Conservation (phyloP, 2,329 filamentous ascomycete genomes). For the Colletotrichum sansevieriae region DNA sequence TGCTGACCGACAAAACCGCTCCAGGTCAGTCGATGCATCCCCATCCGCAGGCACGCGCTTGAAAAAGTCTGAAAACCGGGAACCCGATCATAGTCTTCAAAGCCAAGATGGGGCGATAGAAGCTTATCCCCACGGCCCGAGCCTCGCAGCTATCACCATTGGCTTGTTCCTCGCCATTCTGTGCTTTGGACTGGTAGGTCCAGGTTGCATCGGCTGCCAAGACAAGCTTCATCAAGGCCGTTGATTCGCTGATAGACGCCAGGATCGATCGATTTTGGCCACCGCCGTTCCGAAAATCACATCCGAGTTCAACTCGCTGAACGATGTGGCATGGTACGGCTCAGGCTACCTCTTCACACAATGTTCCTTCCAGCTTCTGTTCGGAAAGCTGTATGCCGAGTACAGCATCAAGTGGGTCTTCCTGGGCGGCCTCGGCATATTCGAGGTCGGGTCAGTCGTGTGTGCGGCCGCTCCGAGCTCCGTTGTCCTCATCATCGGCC, state of each 20-base stretch:
- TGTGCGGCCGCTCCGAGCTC: conserved; percentile 56
- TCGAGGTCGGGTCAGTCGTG: conserved; percentile 60
- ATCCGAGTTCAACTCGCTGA: conserved; percentile 35
- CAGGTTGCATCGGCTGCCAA: neutral
- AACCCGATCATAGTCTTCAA: neutral
- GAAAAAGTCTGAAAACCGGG: neutral
- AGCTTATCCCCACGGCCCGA: conserved; percentile 11
- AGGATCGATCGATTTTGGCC: conserved; percentile 37
- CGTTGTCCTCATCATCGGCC: conserved; percentile 55
- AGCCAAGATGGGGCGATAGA: neutral
- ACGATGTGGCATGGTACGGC: conserved; percentile 37
- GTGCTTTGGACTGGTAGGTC: conserved; percentile 35
- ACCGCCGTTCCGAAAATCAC: conserved; percentile 42
- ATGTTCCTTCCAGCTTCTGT: conserved; percentile 58
- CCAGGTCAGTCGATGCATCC: neutral
- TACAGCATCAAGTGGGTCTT: conserved; percentile 62
- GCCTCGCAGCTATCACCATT: conserved; percentile 24
- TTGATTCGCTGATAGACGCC: neutral
- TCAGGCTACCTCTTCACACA: conserved; percentile 17
- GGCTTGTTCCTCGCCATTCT: conserved; percentile 32
- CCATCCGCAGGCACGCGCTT: neutral
- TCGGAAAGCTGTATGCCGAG: conserved; percentile 67
- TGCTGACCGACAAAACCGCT: neutral
- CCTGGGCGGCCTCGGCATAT: conserved; percentile 50
- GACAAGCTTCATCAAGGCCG: neutral